These are phyloP conservation scores for Triticum dicoccoides DNA, from an alignment of 176 grass and related monocot genomes.

Conservation along the genomic window DNA sequence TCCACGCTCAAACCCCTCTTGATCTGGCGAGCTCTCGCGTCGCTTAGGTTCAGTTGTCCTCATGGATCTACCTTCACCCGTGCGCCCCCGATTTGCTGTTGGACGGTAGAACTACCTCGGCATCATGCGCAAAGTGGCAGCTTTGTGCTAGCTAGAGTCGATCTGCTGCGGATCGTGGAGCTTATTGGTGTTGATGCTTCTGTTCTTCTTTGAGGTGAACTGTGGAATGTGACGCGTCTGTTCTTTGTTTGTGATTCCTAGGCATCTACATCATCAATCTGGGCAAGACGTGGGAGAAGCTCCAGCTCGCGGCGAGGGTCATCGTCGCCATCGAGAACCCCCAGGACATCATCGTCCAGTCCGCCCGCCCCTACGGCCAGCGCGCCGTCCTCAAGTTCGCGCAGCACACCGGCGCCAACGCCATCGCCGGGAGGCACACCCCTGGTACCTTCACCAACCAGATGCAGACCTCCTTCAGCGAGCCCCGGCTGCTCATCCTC, in stretches of 20 bases:
- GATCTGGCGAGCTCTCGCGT: background rate
- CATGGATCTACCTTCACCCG: background rate
- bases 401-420: constrained; percentile 80
- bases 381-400: constrained; percentile 88
- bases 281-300: constrained; percentile 91
- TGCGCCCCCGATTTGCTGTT: background rate
- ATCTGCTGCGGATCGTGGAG: background rate
- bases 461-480: constrained; percentile 89
- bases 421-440: constrained; percentile 87
- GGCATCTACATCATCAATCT: constrained; percentile 92
- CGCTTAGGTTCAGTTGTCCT: background rate
- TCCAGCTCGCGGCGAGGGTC: constrained; percentile 76
- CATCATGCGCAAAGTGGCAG: background rate
- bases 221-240: background rate
- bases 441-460: constrained; percentile 95
- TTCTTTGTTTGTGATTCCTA: constrained; percentile 8
- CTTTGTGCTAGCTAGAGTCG: background rate
- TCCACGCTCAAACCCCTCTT: background rate
- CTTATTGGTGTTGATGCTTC: background rate
- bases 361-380: constrained; percentile 87
- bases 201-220: background rate
- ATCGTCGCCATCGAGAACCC: constrained; percentile 94
- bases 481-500: constrained; percentile 86
- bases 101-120: background rate
- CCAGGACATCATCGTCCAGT: constrained; percentile 91